Base-by-base conservation (phyloP, 192 early-diverging fungal species). In the Rhizophagus clarus region DNA sequence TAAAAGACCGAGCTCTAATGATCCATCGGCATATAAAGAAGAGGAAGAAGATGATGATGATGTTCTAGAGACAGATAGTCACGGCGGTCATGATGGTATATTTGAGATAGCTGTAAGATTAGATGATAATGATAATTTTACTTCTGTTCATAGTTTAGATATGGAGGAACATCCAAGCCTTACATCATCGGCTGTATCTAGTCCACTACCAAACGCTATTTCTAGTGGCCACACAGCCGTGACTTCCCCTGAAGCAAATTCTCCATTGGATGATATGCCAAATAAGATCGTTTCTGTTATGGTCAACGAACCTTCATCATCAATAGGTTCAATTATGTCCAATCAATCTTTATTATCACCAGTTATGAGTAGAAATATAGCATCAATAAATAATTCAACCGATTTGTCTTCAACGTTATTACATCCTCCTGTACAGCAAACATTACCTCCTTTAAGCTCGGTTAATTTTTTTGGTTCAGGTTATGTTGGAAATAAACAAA, bases 371-470 rank as follows among this genome's bases (percentile, higher is more conserved):
- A 29, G 24, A 31, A 66, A 26, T 66, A 29, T 20, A 66, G 12
- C 24, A 4, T 15, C 64, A 66, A 66, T 31, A 66, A 66, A 66
- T 66, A 66, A 15, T n/a, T 26, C 22, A 31, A 32, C 17, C 45
- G 47, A 22, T 34, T 26, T 60, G 5, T 32, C 73, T n/a, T 34
- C 45, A 32, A 45, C 73, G 3, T 31, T 56, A 7, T 26, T 51
- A 4, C 56, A n/a, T 24, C 40, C 71, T 14, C 73, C 40, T 10
- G 12, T 60, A 17, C 73, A 45, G 12, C 73, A 47, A 22, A 75
- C 73, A 10, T 61, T 75, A 34, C 73, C 73, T 34, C 26, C 73
- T 10, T 75, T 75, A 29, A 75, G 73, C 31, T 75, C 73, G 0
- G 73, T 75, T 7, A 45, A 47, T 32, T 26, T 26, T 34, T 69